Percentiles rank a stretch among this genome's conserved stretches.
Conservation (phyloP, 805 yeast genomes). For the Pichia thaimueangensis region DNA sequence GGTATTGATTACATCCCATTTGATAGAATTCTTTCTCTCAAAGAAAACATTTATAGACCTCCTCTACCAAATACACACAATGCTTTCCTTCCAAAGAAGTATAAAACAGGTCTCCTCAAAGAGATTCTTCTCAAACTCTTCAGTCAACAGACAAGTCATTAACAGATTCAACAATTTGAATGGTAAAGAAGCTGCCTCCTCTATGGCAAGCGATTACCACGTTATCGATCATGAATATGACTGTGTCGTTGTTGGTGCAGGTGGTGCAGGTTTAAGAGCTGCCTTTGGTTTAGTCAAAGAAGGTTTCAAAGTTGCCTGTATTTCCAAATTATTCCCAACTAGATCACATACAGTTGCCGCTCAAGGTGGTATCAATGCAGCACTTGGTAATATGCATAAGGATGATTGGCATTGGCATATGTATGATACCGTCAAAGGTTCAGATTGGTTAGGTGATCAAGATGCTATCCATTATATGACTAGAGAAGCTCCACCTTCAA, state of each 20-base stretch:
- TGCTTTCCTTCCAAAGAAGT: constrained; percentile 24
- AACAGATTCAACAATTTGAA: constrained; percentile 36
- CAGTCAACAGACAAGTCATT: constrained; percentile 26
- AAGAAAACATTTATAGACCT: background rate
- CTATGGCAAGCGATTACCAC: constrained; percentile 68
- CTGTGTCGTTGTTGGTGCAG: constrained; percentile 97
- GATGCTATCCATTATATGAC: constrained; percentile 99
- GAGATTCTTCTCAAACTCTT: constrained; percentile 28
- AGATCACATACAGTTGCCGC: constrained; percentile 99
- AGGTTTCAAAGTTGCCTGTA: constrained; percentile 96
- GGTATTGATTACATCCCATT: too few species aligned
- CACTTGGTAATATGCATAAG: constrained; percentile 95
- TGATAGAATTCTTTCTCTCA: too few species aligned
- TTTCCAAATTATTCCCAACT: constrained; percentile 94
- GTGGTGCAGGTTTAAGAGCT: constrained; percentile 98
- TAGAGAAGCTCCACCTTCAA: constrained; percentile 92
- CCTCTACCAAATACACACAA: constrained; percentile 1
- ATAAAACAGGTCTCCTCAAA: constrained; percentile 17
- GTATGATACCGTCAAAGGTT: constrained; percentile 99
- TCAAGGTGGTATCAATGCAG: constrained; percentile 99
- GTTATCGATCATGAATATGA: constrained; percentile 97
- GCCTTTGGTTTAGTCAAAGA: constrained; percentile 97
- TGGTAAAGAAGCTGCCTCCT: constrained; percentile 47
- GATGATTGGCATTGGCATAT: constrained; percentile 99
- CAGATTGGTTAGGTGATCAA: constrained; percentile 99